A percentile compares a stretch with the other conserved stretches of the same genome.
Conservation (phyloP, 371 early-diverging fungal genomes). For the Phascolomyces articulosus region DNA sequence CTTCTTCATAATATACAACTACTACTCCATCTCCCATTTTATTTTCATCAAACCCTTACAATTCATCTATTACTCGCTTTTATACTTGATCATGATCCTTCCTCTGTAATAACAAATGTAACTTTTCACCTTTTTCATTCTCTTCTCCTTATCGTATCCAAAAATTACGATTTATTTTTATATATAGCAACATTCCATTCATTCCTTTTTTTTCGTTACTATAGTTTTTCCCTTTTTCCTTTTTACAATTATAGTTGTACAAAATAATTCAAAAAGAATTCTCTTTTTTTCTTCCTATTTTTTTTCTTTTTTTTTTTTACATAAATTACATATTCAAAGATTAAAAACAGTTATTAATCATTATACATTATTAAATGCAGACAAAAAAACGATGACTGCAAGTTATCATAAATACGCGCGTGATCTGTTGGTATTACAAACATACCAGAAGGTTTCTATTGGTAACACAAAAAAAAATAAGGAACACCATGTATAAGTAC, state of each 20-base stretch:
- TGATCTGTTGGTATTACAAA: not conserved
- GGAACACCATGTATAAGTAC: too few relatives aligned
- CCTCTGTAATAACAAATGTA: too few relatives aligned
- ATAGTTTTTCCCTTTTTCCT: not conserved
- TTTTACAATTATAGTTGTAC: not conserved
- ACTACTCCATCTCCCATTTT: not conserved
- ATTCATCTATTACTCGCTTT: too few relatives aligned
- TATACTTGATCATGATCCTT: too few relatives aligned
- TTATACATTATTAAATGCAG: not conserved
- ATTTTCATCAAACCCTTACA: too few relatives aligned
- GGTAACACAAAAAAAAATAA: too few relatives aligned
- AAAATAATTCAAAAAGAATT: not conserved
- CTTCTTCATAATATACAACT: not conserved
- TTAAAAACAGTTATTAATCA: not conserved
- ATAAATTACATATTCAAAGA: not conserved
- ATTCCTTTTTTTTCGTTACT: slow-evolving; percentile 1
- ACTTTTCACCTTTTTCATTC: too few relatives aligned
- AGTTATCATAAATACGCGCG: not conserved
- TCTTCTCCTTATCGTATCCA: not conserved
- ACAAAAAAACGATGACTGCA: too few relatives aligned
- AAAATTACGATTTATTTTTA: not conserved
- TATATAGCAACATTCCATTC: not conserved
- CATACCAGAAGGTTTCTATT: too few relatives aligned
- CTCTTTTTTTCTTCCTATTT: not conserved
- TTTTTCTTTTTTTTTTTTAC: not conserved